Percentiles rank a stretch among this genome's conserved stretches.
These are phyloP conservation scores for Fusarium napiforme DNA, from an alignment of 2,329 filamentous ascomycete species.

Conservation along the genomic window DNA sequence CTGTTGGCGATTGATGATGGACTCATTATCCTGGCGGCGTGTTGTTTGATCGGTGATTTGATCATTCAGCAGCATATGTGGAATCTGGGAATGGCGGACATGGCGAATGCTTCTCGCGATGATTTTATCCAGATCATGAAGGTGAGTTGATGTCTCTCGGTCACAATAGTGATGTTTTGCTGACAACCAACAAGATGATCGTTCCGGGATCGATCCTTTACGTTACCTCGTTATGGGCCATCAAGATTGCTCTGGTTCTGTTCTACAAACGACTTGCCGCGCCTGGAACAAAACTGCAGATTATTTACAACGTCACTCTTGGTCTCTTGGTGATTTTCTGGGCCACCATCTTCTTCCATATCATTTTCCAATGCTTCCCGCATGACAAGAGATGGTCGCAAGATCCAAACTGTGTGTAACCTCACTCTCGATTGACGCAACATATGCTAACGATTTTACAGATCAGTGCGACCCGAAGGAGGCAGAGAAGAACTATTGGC, in stretches of 20 bases:
- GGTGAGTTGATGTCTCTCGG: background rate
- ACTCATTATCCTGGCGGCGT: slow-evolving; percentile 30
- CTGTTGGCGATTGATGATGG: slow-evolving; percentile 31
- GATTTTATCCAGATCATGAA: slow-evolving; percentile 44
- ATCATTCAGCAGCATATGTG: slow-evolving; percentile 42
- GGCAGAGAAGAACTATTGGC: slow-evolving; percentile 38
- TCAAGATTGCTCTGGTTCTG: slow-evolving; percentile 54
- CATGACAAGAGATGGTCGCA: slow-evolving; percentile 47
- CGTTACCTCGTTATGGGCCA: slow-evolving; percentile 53
- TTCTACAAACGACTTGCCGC: slow-evolving; percentile 55
- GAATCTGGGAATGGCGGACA: slow-evolving; percentile 43
- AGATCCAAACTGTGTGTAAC: slow-evolving; percentile 38
- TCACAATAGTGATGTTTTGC: background rate
- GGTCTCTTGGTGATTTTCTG: slow-evolving; percentile 47
- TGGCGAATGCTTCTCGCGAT: slow-evolving; percentile 32
- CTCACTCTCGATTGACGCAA: fast-evolving
- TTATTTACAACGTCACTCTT: slow-evolving; percentile 51
- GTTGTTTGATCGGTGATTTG: slow-evolving; percentile 38
- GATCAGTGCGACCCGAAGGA: slow-evolving; percentile 36
- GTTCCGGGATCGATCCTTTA: slow-evolving; percentile 55
- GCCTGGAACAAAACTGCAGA: slow-evolving; percentile 49
- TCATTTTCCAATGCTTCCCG: slow-evolving; percentile 53
- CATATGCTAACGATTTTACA: background rate
- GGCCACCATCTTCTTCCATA: slow-evolving; percentile 52
- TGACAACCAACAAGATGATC: slow-evolving; percentile 47